phyloP scores from a whole-genome alignment of 2,329 filamentous ascomycete species.

The Colletotrichum sp. region DNA sequence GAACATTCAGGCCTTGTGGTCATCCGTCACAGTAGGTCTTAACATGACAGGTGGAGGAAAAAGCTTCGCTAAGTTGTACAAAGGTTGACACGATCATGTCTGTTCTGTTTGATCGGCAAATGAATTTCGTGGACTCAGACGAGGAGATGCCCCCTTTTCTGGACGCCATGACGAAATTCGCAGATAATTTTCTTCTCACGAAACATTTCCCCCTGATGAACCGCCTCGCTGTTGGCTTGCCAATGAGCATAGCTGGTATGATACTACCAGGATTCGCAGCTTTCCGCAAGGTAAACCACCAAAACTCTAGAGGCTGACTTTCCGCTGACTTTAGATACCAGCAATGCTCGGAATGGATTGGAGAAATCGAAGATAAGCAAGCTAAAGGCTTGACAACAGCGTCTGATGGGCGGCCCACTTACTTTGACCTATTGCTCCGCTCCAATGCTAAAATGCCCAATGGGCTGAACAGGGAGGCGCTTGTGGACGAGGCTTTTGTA shows the following conservation, averaged over 20 bases:
- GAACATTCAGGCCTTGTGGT: background rate
- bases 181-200: background rate
- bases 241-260: background rate
- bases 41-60: too few relatives aligned
- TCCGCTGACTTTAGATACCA: background rate
- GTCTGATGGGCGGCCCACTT: background rate
- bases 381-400: background rate
- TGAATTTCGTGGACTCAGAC: background rate
- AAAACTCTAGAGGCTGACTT: rapidly evolving
- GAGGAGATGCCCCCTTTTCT: background rate
- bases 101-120: background rate
- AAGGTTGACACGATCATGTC: background rate
- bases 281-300: background rate
- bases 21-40: background rate
- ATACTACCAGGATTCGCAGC: background rate
- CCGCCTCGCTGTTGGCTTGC: background rate
- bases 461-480: background rate
- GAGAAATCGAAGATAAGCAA: background rate
- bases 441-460: background rate
- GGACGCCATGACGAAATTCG: background rate
- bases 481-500: background rate
- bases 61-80: background rate
- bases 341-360: background rate
- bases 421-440: background rate
- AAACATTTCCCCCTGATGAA: background rate